Evolutionary conservation across 108 stramenopile species (phyloP), one percentile per base, ranked within the genome.

Genomic region (Nitzschia inconspicua): DNA sequence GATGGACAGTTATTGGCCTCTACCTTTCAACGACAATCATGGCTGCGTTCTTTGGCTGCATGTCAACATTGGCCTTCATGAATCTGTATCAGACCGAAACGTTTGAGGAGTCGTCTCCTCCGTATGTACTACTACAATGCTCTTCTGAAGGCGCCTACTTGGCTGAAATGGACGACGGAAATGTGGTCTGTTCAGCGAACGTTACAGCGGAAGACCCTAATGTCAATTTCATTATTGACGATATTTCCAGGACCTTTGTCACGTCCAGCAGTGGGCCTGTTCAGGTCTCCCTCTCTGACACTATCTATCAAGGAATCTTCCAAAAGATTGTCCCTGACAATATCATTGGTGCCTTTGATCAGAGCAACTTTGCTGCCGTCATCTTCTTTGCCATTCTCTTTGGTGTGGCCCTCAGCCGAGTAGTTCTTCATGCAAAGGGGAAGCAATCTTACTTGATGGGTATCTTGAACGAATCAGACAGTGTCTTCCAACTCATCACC

Each of bases 11-110:
- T 24, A 73, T 78, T 23, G 72, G 72, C 13, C 51, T 78, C 24
- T 78, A 70, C 53, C 16, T 73, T 14, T 44, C 46, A 7, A 78
- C 77, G 4, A 73, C 77, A 4, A 36, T 73, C 11, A 58, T 44
- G 1, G 77, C 77, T 9, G 63, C 72, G 10, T 40, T 58, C 19
- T 31, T 78, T 29, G 72, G 72, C 13, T 51, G 39, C 26, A 31
- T 78, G 11, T 57, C 55, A 6, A 73, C 58, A 36, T 37, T 70
- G 0, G 36, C 35, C 5, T 78, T 73, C 47, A 46, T 37, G 29
- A n/a, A 24, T 10, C 26, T 58, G 26, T 78, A 67, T 28, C 46
- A 48, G 8, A 24, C 48, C 13, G 40, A 70, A 25, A 70, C 44
- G 26, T 44, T 34, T 50, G 23, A 1, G 44, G 25, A 6, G 27